Conservation (phyloP, 805 yeast genomes). For the Metschnikowia gruessii region DNA sequence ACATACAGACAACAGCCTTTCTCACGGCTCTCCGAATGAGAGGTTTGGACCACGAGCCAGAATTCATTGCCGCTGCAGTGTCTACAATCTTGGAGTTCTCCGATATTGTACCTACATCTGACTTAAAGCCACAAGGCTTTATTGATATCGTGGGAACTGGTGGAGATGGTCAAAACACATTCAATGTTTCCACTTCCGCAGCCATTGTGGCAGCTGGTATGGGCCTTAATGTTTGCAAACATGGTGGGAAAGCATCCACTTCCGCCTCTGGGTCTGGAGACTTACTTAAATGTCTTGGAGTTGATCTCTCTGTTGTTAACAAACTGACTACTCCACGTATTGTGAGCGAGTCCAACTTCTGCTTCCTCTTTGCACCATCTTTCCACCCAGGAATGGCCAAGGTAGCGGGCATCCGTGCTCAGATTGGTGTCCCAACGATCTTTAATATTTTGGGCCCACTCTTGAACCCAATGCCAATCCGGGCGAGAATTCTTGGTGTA, state of each 20-base stretch:
- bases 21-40: conserved; percentile 71
- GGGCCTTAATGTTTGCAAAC: conserved; percentile 78
- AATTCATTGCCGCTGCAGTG: conserved; percentile 83
- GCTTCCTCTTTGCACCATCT: conserved; percentile 86
- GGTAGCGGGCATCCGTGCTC: conserved; percentile 74
- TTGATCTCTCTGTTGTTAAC: conserved; percentile 71
- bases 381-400: conserved; percentile 90
- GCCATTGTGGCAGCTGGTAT: conserved; percentile 95
- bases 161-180: conserved; percentile 97
- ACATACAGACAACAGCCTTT: conserved; percentile 74
- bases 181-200: conserved; percentile 91
- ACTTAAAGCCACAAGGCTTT: conserved; percentile 50
- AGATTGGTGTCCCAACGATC: conserved; percentile 85
- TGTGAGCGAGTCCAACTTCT: conserved; percentile 50
- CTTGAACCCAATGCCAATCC: conserved; percentile 81
- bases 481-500: conserved; percentile 86
- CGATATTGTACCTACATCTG: conserved; percentile 45
- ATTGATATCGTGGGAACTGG: conserved; percentile 98
- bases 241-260: conserved; percentile 97
- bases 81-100: conserved; percentile 66
- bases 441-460: conserved; percentile 94
- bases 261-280: conserved; percentile 95
- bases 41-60: conserved; percentile 78
- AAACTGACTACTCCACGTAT: conserved; percentile 57
- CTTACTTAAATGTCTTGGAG: conserved; percentile 73